A percentile compares a stretch with the other conserved stretches of the same genome.
phyloP scores from a whole-genome alignment of 2,329 filamentous ascomycete species.

The Alternaria arbusti region DNA sequence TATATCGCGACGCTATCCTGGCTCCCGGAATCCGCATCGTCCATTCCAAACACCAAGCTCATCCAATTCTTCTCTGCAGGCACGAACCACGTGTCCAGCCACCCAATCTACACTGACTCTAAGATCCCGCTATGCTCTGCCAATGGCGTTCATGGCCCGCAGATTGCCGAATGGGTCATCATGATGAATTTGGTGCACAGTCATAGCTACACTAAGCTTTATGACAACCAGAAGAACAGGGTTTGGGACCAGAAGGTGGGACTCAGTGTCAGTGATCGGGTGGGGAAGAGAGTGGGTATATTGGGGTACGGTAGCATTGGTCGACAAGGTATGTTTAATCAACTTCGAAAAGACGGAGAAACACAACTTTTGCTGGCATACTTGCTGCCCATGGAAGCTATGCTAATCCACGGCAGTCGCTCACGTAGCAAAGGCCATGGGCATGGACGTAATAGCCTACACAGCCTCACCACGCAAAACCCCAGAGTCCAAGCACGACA shows the following conservation, averaged over 20 bases:
- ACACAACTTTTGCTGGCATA: background rate
- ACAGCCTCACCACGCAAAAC: conserved; percentile 74
- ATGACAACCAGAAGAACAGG: conserved; percentile 64
- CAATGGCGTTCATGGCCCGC: conserved; percentile 66
- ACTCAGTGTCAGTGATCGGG: conserved; percentile 58
- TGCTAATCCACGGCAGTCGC: conserved; percentile 50
- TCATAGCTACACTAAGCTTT: conserved; percentile 61
- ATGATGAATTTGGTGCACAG: conserved; percentile 66
- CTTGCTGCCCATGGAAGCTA: background rate
- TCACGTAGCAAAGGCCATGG: conserved; percentile 67
- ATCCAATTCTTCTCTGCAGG: conserved; percentile 66
- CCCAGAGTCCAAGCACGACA: conserved; percentile 67
- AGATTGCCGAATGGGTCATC: conserved; percentile 71
- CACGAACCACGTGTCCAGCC: conserved; percentile 60
- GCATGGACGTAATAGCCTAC: conserved; percentile 76
- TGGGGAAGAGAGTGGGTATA: conserved; percentile 65
- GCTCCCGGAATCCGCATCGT: conserved; percentile 49
- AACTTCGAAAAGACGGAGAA: background rate
- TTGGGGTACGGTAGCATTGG: conserved; percentile 69
- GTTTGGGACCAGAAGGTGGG: conserved; percentile 55
- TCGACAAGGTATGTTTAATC: conserved; percentile 58
- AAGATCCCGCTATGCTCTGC: conserved; percentile 62
- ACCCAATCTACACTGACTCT: conserved; percentile 61
- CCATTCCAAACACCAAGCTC: conserved; percentile 52
- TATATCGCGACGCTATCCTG: conserved; percentile 58